Evolutionary conservation across 495 filamentous ascomycete genomes (phyloP), one percentile per base, ranked within the genome.

Genomic region (Neurospora cerealis): DNA sequence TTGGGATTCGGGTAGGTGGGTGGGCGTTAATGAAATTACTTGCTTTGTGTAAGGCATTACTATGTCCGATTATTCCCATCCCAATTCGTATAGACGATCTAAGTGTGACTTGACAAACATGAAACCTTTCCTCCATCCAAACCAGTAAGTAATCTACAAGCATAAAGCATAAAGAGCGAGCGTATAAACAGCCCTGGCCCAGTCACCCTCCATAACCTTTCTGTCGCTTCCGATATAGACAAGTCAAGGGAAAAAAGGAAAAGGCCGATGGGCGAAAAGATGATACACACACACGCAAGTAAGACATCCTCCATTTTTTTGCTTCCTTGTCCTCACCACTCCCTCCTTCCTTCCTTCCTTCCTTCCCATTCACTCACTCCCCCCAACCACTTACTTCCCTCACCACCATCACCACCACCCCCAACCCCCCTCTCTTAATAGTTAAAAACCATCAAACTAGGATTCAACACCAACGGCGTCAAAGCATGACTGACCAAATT

Each of bases 371-470:
- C 39, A 11, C 39, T 41, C 37, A 10, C 37, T 8, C 7, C 1
- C 19, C 4, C 39, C 4, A 4, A n/a, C 42, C 19, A n/a, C 17
- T n/a, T 46, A 8, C 46, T 46, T 7, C 21, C 42, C 19, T 19
- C 8, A 11, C 40, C 15, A 17, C n/a, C n/a, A n/a, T 17, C 15
- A 15, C 32, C 15, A 6, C 46, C 21, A 24, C 17, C 24, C 2
- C 10, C 36, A 8, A 1, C 17, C 11, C n/a, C 37, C 3, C 36
- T n/a, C n/a, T n/a, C n/a, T n/a, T n/a, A n/a, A 87, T 89, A 92
- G 38, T 89, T 90, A 80, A 93, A 93, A 1, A 89, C 90, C 91
- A 93, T 93, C 77, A 93, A 84, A 32, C 89, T 89, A 7, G 91
- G 91, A 77, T 93, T 93, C 69, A 93, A 82, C 24, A 86, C 89